phyloP scores from a whole-genome alignment of 495 filamentous ascomycete species.

The Amorphotheca resinae region DNA sequence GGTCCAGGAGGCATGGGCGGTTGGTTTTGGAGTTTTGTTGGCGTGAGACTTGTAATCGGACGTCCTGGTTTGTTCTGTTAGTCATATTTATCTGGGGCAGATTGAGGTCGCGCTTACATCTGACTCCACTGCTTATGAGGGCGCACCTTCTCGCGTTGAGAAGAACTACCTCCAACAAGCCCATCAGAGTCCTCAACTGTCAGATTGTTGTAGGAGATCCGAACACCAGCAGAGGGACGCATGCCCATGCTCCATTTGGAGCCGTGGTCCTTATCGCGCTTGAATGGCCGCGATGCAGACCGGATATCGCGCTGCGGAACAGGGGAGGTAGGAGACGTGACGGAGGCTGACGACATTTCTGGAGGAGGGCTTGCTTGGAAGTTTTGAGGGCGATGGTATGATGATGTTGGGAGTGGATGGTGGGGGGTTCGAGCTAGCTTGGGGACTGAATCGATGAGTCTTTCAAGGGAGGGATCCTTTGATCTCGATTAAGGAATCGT shows the following conservation, averaged over 20 bases:
- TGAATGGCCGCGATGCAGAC: conserved; percentile 8
- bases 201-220: neutral
- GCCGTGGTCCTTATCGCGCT: conserved; percentile 19
- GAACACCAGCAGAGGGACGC: conserved; percentile 5
- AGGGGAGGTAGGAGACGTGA: conserved; percentile 1
- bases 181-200: neutral
- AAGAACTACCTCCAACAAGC: neutral
- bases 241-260: conserved; percentile 17
- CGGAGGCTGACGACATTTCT: neutral
- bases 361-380: neutral
- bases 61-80: neutral
- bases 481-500: too few relatives aligned
- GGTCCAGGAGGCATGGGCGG: neutral
- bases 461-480: too few relatives aligned
- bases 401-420: neutral
- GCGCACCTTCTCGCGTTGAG: conserved; percentile 5
- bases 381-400: neutral
- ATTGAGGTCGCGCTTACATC: neutral
- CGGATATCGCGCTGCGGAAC: conserved; percentile 15
- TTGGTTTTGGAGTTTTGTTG: conserved; percentile 17
- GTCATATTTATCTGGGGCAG: neutral
- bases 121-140: conserved; percentile 4
- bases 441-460: too few relatives aligned
- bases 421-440: conserved; percentile 3
- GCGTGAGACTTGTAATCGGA: conserved; percentile 9